Conservation (phyloP, 2,329 filamentous ascomycete genomes). For the Calonectria crousiana region DNA sequence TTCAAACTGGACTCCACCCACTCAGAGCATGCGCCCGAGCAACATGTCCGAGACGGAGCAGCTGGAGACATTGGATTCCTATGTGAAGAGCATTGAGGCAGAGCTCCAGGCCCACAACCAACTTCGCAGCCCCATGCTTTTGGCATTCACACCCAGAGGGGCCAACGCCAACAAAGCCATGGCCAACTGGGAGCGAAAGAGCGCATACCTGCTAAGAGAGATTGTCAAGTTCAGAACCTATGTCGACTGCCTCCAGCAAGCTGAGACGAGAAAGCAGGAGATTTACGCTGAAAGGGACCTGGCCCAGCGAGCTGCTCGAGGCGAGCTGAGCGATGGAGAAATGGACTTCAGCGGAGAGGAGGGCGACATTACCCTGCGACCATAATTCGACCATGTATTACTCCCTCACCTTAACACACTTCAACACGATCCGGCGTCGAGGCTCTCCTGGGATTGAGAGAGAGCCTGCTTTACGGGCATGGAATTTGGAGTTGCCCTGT, state of each 20-base stretch:
- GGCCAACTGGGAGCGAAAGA: conserved; percentile 98
- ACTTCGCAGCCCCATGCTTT: conserved; percentile 85
- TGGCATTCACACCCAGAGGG: conserved; percentile 89
- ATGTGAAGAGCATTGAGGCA: conserved; percentile 87
- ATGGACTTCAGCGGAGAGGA: conserved; percentile 51
- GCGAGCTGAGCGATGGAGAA: conserved; percentile 58
- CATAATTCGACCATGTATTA: conserved; percentile 41
- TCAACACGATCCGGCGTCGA: conserved; percentile 4
- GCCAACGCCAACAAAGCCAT: conserved; percentile 86
- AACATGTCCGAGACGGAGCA: conserved; percentile 85
- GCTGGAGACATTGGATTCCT: conserved; percentile 77
- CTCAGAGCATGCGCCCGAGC: conserved; percentile 90
- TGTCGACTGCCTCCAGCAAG: conserved; percentile 84
- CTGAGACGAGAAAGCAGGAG: conserved; percentile 76
- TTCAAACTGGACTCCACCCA: conserved; percentile 88
- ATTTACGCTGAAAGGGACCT: conserved; percentile 74
- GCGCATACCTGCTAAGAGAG: conserved; percentile 88
- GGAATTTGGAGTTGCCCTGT: conserved; percentile 30
- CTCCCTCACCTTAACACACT: conserved; percentile 10
- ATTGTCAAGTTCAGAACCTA: conserved; percentile 98
- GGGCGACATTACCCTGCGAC: conserved; percentile 50
- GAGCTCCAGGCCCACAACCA: conserved; percentile 91
- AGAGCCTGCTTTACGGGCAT: conserved; percentile 28
- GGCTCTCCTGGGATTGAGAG: conserved; percentile 9
- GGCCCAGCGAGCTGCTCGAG: conserved; percentile 62